These are phyloP conservation scores for Paraglomus brasilianum DNA, from an alignment of 192 early-diverging fungal genomes.

Conservation along the genomic window DNA sequence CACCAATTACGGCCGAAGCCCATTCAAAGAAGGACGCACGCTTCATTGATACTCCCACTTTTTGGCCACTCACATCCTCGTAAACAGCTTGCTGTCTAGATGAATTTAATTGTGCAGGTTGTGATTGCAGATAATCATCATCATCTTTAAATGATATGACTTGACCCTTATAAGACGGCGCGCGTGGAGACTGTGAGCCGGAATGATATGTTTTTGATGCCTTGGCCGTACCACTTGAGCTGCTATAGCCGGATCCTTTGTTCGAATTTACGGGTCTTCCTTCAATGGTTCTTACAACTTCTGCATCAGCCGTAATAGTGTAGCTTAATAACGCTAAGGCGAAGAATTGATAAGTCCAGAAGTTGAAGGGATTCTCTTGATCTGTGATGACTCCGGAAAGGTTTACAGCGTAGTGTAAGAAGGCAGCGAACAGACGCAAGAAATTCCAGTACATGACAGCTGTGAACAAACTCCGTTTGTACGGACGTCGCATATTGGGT, in stretches of 20 bases:
- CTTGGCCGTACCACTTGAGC: too few species aligned
- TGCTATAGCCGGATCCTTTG: too few species aligned
- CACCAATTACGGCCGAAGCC: not conserved
- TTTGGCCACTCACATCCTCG: not conserved
- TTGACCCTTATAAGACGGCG: too few species aligned
- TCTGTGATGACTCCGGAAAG: too few species aligned
- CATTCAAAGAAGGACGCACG: conserved; percentile 24
- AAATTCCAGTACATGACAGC: conserved; percentile 33
- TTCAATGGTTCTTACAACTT: conserved; percentile 25
- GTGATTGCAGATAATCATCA: too few species aligned
- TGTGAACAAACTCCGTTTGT: conserved; percentile 20
- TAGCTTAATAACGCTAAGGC: not conserved
- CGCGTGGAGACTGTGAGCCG: too few species aligned
- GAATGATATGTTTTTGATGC: too few species aligned
- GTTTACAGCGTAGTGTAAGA: not conserved
- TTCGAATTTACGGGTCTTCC: not conserved
- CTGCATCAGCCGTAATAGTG: conserved; percentile 20
- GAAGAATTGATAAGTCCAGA: not conserved
- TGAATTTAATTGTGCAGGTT: too few species aligned
- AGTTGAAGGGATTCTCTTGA: not conserved
- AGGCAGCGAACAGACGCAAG: not conserved
- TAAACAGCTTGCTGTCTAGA: too few species aligned
- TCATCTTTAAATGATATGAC: too few species aligned
- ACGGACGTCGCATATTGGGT: not conserved
- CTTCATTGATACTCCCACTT: conserved; percentile 21